These are phyloP conservation scores for Barnettozyma vustinii DNA, from an alignment of 805 yeast species.

Conservation along the genomic window DNA sequence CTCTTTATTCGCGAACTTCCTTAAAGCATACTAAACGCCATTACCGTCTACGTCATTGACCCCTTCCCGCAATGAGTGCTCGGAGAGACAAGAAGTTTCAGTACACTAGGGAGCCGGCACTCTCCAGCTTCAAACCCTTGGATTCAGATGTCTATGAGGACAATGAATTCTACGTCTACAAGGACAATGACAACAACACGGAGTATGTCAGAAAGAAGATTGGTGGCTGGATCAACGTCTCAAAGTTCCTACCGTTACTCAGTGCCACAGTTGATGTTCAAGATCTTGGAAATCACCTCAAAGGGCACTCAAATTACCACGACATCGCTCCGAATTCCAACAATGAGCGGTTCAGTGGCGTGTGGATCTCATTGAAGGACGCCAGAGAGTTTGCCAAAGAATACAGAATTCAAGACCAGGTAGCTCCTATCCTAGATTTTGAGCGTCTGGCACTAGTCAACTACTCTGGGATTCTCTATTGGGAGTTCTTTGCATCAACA, in stretches of 20 bases:
- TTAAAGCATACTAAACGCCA: not conserved
- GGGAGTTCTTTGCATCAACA: constrained; percentile 22
- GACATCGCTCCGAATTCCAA: not conserved
- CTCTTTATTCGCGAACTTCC: too few species aligned
- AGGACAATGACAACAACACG: not conserved
- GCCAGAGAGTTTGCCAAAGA: constrained; percentile 21
- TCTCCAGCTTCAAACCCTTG: not conserved
- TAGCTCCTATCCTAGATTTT: constrained; percentile 21
- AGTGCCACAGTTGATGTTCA: not conserved
- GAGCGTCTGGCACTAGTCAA: constrained; percentile 22
- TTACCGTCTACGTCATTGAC: too few species aligned
- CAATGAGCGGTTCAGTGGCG: constrained; percentile 12
- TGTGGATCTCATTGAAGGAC: constrained; percentile 20
- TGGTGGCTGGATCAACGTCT: constrained; percentile 22
- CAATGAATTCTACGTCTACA: constrained; percentile 12
- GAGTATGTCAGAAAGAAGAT: constrained; percentile 17
- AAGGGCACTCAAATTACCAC: not conserved
- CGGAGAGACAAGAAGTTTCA: not conserved
- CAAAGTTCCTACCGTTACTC: constrained; percentile 9
- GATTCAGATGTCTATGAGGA: constrained; percentile 6
- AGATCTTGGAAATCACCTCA: not conserved
- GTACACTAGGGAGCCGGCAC: constrained; percentile 7
- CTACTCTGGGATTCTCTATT: constrained; percentile 22
- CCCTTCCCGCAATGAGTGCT: not conserved
- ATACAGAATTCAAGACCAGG: constrained; percentile 12